Conservation (phyloP, 345 rosid species). For the Camelina sativa region DNA sequence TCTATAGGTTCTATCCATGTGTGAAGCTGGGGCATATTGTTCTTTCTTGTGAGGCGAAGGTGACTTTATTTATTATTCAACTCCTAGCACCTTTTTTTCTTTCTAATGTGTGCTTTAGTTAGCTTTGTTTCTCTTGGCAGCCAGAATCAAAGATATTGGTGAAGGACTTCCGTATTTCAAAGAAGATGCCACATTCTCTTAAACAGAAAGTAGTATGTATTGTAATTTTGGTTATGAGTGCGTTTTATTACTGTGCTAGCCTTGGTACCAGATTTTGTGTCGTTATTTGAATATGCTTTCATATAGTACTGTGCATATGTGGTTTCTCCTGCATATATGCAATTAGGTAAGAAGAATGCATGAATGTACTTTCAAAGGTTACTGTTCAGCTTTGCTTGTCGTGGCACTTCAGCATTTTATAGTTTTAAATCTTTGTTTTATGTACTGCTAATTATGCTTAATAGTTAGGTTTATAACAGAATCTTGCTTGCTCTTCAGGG, state of each 20-base stretch:
- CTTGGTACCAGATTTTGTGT: conserved; percentile 19
- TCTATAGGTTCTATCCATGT: conserved; percentile 74
- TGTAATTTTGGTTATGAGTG: conserved; percentile 1
- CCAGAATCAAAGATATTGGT: conserved; percentile 59
- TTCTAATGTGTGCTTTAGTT: conserved; percentile 22
- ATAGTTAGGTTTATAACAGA: background rate
- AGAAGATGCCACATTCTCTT: conserved; percentile 43
- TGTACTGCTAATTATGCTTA: conserved; percentile 1
- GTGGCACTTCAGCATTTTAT: conserved; percentile 20
- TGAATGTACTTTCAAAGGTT: conserved; percentile 26
- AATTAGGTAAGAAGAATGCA: conserved; percentile 10
- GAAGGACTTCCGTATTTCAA: conserved; percentile 62
- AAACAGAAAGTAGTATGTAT: conserved; percentile 61
- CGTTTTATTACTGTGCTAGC: conserved; percentile 12
- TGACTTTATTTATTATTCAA: conserved; percentile 38
- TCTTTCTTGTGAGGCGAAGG: conserved; percentile 68
- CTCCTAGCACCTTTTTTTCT: background rate
- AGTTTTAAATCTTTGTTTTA: background rate
- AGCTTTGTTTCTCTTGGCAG: conserved; percentile 48
- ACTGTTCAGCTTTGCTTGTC: conserved; percentile 22
- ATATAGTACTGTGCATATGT: conserved; percentile 10
- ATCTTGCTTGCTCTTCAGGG: conserved; percentile 51
- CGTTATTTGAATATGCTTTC: background rate
- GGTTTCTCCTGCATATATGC: conserved; percentile 12
- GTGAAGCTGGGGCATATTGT: conserved; percentile 69